Evolutionary conservation across 192 early-diverging fungal genomes (phyloP).

Genomic region (Mycoemilia scoparia): DNA sequence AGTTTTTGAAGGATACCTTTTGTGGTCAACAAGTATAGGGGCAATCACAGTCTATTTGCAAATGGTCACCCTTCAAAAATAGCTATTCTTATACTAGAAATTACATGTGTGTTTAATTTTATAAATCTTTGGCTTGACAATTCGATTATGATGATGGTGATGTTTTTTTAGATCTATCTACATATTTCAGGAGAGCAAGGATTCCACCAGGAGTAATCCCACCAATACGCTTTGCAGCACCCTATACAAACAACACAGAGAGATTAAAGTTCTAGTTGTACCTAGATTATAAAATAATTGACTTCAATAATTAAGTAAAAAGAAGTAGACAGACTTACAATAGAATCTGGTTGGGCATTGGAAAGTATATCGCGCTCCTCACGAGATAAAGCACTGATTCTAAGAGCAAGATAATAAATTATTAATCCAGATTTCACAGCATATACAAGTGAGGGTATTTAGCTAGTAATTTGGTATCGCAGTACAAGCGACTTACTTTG

Average conservation of each 20-base stretch:
- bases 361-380: constrained; percentile 26
- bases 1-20: too few species aligned
- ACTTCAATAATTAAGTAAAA: not conserved
- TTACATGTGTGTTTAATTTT: not conserved
- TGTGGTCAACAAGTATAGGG: too few species aligned
- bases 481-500: too few species aligned
- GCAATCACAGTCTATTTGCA: too few species aligned
- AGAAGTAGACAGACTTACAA: too few species aligned
- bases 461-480: too few species aligned
- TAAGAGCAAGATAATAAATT: not conserved
- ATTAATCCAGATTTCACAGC: too few species aligned
- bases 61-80: too few species aligned
- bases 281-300: constrained; percentile 2
- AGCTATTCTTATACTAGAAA: not conserved
- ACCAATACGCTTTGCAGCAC: constrained; percentile 61
- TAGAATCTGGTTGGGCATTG: constrained; percentile 18
- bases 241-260: too few species aligned
- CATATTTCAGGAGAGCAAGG: constrained; percentile 44
- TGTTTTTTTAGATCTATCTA: constrained; percentile 8
- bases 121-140: not conserved
- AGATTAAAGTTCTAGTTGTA: too few species aligned
- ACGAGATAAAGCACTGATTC: constrained; percentile 20
- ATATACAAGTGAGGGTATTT: too few species aligned
- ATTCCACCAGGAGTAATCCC: constrained; percentile 65
- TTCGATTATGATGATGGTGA: not conserved